Base-by-base conservation (phyloP, 371 early-diverging fungal genomes). In the Mucor velutinosus region DNA sequence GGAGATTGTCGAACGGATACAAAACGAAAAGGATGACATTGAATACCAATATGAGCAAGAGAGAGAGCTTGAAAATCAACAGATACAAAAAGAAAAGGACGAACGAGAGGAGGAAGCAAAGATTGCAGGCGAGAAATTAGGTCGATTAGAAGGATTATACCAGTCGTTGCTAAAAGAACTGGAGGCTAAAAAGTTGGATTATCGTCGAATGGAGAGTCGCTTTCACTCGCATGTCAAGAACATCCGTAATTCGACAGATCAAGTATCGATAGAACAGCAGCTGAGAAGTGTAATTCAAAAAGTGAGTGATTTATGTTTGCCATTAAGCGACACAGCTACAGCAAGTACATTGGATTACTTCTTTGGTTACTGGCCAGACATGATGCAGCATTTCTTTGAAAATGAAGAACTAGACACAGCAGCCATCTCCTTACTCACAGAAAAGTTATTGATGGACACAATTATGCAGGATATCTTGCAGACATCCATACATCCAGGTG, bases 1-100 rank as follows among this genome's bases (percentile, higher is more conserved):
- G 56, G 76, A 81, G 25, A 73, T 78, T 12, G 68, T 81, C n/a
- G 81, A 78, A 19, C 78, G 76, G 23, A 66, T 73, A 25, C 71
- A 74, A 32, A 33, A 47, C 29, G 74, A 74, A 56, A 74, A 70
- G 45, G 76, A 76, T 11, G 66, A 71, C 4, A 29, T 74, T 2
- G 69, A 73, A 53, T 63, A 69, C 15, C 37, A 66, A 21, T 74
- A 58, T 25, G 66, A 64, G 25, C 56, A 43, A 55, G 57, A 68
- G 21, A 57, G 53, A 27, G 23, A 43, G 32, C 33, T 55, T 35
- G 57, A 30, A 33, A 56, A 57, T 7, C 37, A 21, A 1, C 10
- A 33, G 14, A 17, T 49, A 10, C 67, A 74, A 43, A 56, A 64
- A 33, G 65, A 45, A 19, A 21, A 53, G 39, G 21, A 59, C 6